Base-by-base conservation (phyloP, 2,329 filamentous ascomycete species). In the Sordariomycetes sp. region DNA sequence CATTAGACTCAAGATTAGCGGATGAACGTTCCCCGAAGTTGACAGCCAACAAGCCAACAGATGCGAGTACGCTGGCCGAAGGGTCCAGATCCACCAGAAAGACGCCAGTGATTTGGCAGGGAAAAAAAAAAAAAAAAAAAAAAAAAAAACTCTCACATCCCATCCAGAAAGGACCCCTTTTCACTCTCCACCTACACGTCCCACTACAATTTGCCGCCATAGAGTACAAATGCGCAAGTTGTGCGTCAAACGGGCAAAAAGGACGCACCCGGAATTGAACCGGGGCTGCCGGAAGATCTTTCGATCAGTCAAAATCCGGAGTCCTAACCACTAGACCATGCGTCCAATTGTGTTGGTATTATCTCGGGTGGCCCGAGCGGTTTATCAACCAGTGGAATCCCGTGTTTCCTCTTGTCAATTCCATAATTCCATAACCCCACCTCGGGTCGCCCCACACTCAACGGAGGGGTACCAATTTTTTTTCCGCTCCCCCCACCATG, bases 231-330 rank as follows among this genome's bases (percentile, higher is more conserved):
- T 45, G n/a, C 39, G 2, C n/a, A 39, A 12, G 8, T 8, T 36
- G 35, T 36, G 35, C 35, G 35, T 36, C 8, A 42, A 42, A 20
- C 8, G 12, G 10, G 24, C n/a, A 51, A 32, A 35, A 17, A 56
- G 54, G 54, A 51, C 54, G 54, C 52, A 56, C 54, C 42, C 54
- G 54, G 54, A 42, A 51, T 56, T 42, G 54, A 56, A 56, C 54
- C 54, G 54, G 42, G 54, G 54, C 45, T 56, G 54, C 54, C 54
- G 54, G 54, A 56, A 56, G 2, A 10, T 54, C 15, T 24, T 39
- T 10, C 10, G 5, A 39, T 25, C 12, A 20, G n/a, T 51, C 48
- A 51, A 51, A 51, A 51, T 51, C 48, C 48, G 48, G 48, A 51
- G 48, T 51, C 48, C 48, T 51, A 51, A 51, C 48, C 48, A 51